Evolutionary conservation across 2,329 filamentous ascomycete species (phyloP).

Genomic region (Xylariales sp.): DNA sequence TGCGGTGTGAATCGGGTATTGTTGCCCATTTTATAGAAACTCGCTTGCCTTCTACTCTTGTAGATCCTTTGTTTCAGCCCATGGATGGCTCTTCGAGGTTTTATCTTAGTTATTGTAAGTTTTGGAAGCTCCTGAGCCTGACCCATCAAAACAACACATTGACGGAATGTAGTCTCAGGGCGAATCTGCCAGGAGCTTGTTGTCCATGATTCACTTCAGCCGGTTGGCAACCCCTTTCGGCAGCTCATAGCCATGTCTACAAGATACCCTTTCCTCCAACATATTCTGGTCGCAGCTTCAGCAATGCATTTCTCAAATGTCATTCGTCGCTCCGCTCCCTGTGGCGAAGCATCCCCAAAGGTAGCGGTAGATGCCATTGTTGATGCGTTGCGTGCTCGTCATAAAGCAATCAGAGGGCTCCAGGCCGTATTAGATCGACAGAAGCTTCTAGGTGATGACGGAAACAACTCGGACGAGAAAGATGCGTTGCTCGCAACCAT

Average conservation of each 20-base stretch:
- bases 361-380: constrained; percentile 32
- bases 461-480: constrained; percentile 34
- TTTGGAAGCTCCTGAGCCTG: background rate
- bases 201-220: constrained; percentile 37
- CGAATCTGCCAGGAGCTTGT: constrained; percentile 50
- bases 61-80: constrained; percentile 53
- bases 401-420: constrained; percentile 40
- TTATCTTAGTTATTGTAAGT: constrained; percentile 49
- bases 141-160: constrained; percentile 6
- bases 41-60: constrained; percentile 29
- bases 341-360: constrained; percentile 14
- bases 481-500: constrained; percentile 44
- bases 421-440: constrained; percentile 31
- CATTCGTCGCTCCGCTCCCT: constrained; percentile 27
- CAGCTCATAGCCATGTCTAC: constrained; percentile 43
- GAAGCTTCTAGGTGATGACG: constrained; percentile 10
- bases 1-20: no score
- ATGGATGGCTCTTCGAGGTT: constrained; percentile 40
- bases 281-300: constrained; percentile 45
- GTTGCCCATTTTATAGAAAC: no score
- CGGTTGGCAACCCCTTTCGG: constrained; percentile 41
- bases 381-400: constrained; percentile 42
- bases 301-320: constrained; percentile 45
- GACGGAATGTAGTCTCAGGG: constrained; percentile 17
- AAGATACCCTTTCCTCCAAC: constrained; percentile 39